Evolutionary conservation across 1,284 basidiomycete genomes (phyloP).

Genomic region (Xerocomus amazonicus): DNA sequence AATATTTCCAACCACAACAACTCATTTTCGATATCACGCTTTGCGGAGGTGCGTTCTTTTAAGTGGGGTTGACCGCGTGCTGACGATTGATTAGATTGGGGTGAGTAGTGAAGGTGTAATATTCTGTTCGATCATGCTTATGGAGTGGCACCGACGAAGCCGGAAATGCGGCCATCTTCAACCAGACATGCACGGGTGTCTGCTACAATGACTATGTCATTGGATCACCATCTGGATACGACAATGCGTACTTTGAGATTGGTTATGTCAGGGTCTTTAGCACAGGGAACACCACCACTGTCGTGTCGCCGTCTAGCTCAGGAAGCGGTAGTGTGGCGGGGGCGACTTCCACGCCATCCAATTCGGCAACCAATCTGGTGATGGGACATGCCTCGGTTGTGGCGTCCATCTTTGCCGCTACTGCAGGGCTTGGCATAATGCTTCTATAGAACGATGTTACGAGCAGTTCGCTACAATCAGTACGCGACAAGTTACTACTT

Average conservation of each 20-base stretch:
- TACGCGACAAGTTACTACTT: background rate
- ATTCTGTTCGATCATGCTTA: background rate
- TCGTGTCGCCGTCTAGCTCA: conserved; percentile 24
- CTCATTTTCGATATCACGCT: conserved; percentile 75
- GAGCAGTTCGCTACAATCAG: background rate
- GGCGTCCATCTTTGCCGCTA: conserved; percentile 10
- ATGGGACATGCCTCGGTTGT: conserved; percentile 2
- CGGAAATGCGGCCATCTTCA: conserved; percentile 50
- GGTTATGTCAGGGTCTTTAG: conserved; percentile 57
- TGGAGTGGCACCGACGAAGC: conserved; percentile 27
- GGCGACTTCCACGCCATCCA: conserved; percentile 10
- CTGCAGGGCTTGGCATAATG: conserved; percentile 17
- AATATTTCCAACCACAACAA: conserved; percentile 63
- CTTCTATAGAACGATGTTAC: conserved; percentile 12
- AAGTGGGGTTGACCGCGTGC: background rate
- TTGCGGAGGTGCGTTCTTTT: conserved; percentile 47
- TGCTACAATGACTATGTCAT: conserved; percentile 78
- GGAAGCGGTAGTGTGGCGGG: conserved; percentile 12
- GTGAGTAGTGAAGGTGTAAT: conserved; percentile 34
- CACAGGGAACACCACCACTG: conserved; percentile 17
- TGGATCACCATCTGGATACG: conserved; percentile 60
- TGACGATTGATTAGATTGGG: conserved; percentile 32
- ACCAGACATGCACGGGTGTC: conserved; percentile 59
- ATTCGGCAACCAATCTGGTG: conserved; percentile 7
- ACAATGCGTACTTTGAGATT: conserved; percentile 76